phyloP scores from a whole-genome alignment of 108 stramenopile genomes.

The Cyclotella distinguenda region DNA sequence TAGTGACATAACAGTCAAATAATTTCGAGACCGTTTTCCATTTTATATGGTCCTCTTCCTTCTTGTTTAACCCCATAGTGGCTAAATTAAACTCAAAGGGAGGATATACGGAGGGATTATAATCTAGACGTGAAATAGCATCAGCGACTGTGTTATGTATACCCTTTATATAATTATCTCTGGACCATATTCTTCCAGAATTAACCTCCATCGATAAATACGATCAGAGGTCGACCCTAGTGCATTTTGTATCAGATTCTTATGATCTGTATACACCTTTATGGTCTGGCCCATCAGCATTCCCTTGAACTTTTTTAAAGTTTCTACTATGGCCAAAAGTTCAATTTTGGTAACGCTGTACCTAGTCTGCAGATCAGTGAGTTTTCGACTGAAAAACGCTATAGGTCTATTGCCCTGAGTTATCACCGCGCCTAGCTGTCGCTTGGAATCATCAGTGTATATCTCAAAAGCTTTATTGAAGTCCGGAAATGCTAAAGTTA shows the following conservation, averaged over 20 bases:
- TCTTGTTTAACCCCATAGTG: neutral
- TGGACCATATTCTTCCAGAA: constrained; percentile 45
- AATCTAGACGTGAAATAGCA: constrained; percentile 28
- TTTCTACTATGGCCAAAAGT: constrained; percentile 5
- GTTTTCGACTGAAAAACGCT: constrained; percentile 1
- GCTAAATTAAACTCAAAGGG: too few relatives aligned
- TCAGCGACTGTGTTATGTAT: constrained; percentile 51
- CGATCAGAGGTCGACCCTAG: constrained; percentile 18
- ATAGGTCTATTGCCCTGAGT: neutral
- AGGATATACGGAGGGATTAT: too few relatives aligned
- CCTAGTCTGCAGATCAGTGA: neutral
- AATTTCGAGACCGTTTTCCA: constrained; percentile 1
- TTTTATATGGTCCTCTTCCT: neutral
- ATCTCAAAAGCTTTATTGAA: constrained; percentile 47
- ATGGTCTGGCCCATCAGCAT: constrained; percentile 1
- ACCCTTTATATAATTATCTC: constrained; percentile 40
- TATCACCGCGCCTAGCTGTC: neutral
- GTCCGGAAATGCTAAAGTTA: constrained; percentile 41
- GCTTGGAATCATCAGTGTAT: constrained; percentile 38
- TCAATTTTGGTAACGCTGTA: constrained; percentile 2
- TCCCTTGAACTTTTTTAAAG: neutral
- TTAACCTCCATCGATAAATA: constrained; percentile 50
- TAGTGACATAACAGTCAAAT: too few relatives aligned
- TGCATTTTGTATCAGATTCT: constrained; percentile 8
- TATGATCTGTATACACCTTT: constrained; percentile 2